These are phyloP conservation scores for Clausena lansium DNA, from an alignment of 345 rosid species.

Conservation along the genomic window DNA sequence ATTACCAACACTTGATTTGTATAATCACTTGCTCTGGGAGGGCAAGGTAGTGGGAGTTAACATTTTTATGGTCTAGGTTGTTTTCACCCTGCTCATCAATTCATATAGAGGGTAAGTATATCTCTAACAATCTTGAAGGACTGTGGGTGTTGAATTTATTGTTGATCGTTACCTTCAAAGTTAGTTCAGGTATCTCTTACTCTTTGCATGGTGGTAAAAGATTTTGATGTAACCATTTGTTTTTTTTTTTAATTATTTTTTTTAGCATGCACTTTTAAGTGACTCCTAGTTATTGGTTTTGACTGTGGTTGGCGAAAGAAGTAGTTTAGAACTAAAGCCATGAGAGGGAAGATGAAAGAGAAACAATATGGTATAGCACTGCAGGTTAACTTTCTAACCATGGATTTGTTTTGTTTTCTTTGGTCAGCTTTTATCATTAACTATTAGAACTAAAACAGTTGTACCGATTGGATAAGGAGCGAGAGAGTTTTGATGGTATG, in stretches of 20 bases:
- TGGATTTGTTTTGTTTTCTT: neutral
- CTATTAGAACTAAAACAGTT: neutral
- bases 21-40: neutral
- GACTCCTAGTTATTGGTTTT: neutral
- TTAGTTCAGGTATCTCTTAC: neutral
- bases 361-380: neutral
- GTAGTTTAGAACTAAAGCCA: neutral
- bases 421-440: neutral
- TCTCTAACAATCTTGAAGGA: neutral
- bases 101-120: neutral
- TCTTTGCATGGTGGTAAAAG: neutral
- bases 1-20: neutral
- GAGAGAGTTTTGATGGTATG: neutral
- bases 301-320: neutral
- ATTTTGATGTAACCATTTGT: neutral
- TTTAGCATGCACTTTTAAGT: neutral
- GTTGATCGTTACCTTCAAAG: neutral
- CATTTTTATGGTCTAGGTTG: neutral
- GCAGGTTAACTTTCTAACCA: neutral
- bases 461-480: neutral
- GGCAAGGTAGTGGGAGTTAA: neutral
- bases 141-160: neutral
- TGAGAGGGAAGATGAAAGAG: neutral
- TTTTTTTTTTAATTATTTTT: neutral
- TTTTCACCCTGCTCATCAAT: neutral